Conservation (phyloP, 768 basidiomycete species). For the Leccinum boreale region DNA sequence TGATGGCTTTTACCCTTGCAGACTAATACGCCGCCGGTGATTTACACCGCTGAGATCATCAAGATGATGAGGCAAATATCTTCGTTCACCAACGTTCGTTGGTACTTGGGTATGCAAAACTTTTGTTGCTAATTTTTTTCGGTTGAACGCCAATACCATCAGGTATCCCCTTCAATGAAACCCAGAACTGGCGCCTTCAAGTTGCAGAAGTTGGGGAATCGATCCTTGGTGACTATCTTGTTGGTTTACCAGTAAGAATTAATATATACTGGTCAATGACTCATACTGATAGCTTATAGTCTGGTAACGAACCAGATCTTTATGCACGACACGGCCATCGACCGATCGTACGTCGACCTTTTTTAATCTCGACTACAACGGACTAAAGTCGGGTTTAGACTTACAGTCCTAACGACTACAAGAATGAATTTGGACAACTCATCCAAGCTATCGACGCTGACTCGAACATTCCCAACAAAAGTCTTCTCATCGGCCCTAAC, state of each 20-base stretch:
- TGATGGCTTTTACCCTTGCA: background rate
- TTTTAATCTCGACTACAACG: too few species aligned
- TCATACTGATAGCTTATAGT: conserved; percentile 33
- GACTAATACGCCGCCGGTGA: conserved; percentile 37
- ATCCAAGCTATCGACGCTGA: conserved; percentile 42
- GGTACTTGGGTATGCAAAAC: conserved; percentile 51
- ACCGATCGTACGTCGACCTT: conserved; percentile 4
- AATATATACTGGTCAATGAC: background rate
- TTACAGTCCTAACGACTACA: conserved; percentile 41
- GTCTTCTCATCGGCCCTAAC: conserved; percentile 61
- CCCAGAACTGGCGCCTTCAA: conserved; percentile 44
- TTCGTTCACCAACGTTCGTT: conserved; percentile 53
- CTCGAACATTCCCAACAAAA: conserved; percentile 35
- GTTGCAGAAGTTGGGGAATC: conserved; percentile 57
- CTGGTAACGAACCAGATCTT: conserved; percentile 79
- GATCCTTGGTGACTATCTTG: conserved; percentile 61
- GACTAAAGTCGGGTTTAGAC: conserved; percentile 6
- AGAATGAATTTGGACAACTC: conserved; percentile 48
- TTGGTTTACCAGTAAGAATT: conserved; percentile 45
- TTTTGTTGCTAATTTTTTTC: background rate
- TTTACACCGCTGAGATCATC: conserved; percentile 64
- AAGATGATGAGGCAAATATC: conserved; percentile 63
- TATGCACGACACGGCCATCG: conserved; percentile 47
- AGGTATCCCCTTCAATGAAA: conserved; percentile 67
- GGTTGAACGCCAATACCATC: conserved; percentile 2